Base-by-base conservation (phyloP, 768 basidiomycete species). In the Psilocybe sp. region DNA sequence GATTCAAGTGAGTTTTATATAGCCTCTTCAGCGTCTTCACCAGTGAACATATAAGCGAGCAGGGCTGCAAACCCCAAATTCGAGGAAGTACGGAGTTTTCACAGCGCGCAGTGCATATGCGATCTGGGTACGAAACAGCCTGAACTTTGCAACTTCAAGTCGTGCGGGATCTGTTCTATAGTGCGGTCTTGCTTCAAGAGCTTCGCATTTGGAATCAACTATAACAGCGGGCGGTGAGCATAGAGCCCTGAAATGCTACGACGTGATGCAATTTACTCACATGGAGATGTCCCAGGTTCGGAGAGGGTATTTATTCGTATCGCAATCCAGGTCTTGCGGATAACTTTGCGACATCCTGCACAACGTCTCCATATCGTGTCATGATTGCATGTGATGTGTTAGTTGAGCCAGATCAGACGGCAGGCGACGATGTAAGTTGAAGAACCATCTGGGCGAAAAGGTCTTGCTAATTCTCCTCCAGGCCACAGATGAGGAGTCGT, bases 91-190 rank as follows among this genome's bases (percentile, higher is more conserved):
- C 75, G 79, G 55, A 82, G 78, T 35, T 86, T 82, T 58, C 80
- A 86, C 52, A 76, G 80, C 49, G 72, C 81, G 2, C 82, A 84
- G 52, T 85, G 83, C 57, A 82, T 87, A 37, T 87, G 84, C 67
- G 81, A 87, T 61, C 66, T 87, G 52, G 84, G 84, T 7, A 72
- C 72, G 13, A 81, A 80, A 51, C 75, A 75, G 31, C 61, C 72
- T 3, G 58, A 60, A 1, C 60, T 83, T 15, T 87, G 85, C 64
- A 71, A 70, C 53, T 81, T 80, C 67, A 72, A 67, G 42, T 84
- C 84, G 20, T 87, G 84, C 53, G 84, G 85, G 2, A 81, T 85
- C 52, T 87, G 84, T 60, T 73, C 69, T 53, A 75, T 80, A 31
- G 71, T 78, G 44, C 80, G 78, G 60, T 81, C 83, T 9, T 72